A percentile compares a stretch with the other conserved stretches of the same genome.
Conservation (phyloP, 495 filamentous ascomycete species). For the Tuber microsphaerosporum region DNA sequence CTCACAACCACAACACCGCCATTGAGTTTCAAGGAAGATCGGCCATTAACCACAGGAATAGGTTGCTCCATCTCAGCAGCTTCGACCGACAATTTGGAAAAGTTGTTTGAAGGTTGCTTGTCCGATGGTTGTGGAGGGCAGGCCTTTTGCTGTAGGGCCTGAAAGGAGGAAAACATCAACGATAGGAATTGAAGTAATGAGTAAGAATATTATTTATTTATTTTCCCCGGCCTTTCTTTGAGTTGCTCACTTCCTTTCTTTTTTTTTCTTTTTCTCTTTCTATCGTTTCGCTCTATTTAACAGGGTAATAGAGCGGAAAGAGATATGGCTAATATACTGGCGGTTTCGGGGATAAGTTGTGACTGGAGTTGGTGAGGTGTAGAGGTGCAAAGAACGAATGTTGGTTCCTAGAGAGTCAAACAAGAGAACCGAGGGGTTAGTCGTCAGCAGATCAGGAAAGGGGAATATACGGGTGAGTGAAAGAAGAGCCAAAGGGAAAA, state of each 20-base stretch:
- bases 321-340: not conserved
- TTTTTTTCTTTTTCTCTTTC: not conserved
- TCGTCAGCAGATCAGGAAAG: conserved; percentile 1
- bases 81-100: not conserved
- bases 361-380: not conserved
- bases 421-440: not conserved
- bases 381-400: not conserved
- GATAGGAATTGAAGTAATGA: not conserved
- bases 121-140: not conserved
- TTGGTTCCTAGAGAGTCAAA: not conserved
- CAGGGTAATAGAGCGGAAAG: not conserved
- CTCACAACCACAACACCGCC: conserved; percentile 21
- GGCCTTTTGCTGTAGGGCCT: not conserved
- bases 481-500: not conserved
- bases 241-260: not conserved
- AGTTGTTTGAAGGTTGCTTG: not conserved
- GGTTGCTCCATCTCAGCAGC: not conserved
- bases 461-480: not conserved
- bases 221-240: not conserved
- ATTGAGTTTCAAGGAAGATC: conserved; percentile 13
- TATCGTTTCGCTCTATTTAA: not conserved
- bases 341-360: not conserved
- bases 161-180: not conserved
- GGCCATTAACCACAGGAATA: not conserved
- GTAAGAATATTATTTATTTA: not conserved